Base-by-base conservation (phyloP, 768 basidiomycete species). In the Hemileccinum rubropunctum region DNA sequence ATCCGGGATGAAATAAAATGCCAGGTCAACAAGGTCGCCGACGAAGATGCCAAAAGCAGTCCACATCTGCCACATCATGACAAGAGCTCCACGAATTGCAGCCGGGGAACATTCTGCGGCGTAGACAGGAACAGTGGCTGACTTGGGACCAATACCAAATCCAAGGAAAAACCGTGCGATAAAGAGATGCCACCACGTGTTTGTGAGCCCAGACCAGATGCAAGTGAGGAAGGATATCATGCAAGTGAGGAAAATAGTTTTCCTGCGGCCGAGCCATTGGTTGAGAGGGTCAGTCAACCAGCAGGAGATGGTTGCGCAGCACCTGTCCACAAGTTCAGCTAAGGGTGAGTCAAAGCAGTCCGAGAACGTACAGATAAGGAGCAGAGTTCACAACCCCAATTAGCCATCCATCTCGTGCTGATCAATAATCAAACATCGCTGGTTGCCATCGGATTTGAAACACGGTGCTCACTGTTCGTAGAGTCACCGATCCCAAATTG, bases 1-100 rank as follows among this genome's bases (percentile, higher is more conserved):
- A 53, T 82, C 72, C 13, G 71, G 66, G 13, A 85, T 76, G 51
- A 74, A 69, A 60, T 70, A 82, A 45, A 91, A 78, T 21, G 71
- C 73, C 41, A 91, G 66, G 66, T 88, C 87, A 54, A 84, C 76
- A 42, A 76, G 74, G 60, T 82, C 84, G 18, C 89, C 89, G 4
- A 91, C 50, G 70, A 83, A 78, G 67, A 92, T 89, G 51, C 91
- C 91, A 60, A 91, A 91, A 1, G 88, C 89, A 3, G 88, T 91
- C 89, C 89, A 92, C 73, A 89, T 76, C 67, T 91, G 89, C 91
- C 93, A 95, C 62, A 81, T 87, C 91, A 94, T 95, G 50, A 92
- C 89, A 26, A 95, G 80, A 2, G 84, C 92, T 49, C 93, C 93
- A 59, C 94, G 83, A 49, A 98, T 91, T 14, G 71, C 70, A 0